phyloP scores from a whole-genome alignment of 352 stramenopile species.

The Globisporangium irregulare region DNA sequence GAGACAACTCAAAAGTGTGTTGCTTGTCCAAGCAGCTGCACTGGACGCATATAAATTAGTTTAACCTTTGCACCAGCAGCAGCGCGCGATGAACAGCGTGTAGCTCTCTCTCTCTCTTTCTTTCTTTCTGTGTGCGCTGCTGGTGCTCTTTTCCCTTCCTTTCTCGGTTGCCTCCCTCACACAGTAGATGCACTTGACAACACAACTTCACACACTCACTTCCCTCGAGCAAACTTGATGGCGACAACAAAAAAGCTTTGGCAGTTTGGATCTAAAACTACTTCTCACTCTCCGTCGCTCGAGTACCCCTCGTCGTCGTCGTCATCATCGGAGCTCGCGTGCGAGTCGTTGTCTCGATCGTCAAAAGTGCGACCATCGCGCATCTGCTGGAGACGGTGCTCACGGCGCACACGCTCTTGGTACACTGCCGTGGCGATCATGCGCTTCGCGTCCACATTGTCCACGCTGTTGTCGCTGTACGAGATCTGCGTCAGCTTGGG shows the following conservation, averaged over 20 bases:
- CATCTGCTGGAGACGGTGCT: slow-evolving; percentile 49
- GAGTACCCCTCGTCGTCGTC: slow-evolving; percentile 25
- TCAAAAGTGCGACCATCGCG: slow-evolving; percentile 28
- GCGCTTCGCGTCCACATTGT: slow-evolving; percentile 71
- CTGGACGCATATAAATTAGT: slow-evolving; percentile 19
- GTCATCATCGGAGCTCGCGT: slow-evolving; percentile 25
- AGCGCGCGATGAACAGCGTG: background rate
- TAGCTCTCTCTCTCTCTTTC: background rate
- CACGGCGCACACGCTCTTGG: slow-evolving; percentile 66
- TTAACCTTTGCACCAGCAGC: slow-evolving; percentile 9
- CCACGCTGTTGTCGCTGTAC: slow-evolving; percentile 83
- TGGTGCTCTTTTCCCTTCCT: background rate
- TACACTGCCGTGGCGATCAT: slow-evolving; percentile 75
- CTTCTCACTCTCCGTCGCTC: slow-evolving; percentile 33
- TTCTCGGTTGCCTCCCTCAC: background rate
- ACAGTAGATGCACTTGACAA: slow-evolving; percentile 5
- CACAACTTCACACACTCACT: background rate
- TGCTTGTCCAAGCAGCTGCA: background rate
- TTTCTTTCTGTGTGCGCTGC: background rate
- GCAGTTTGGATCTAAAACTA: background rate
- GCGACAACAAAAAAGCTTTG: slow-evolving; percentile 10
- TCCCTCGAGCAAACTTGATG: background rate
- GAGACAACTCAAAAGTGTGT: background rate
- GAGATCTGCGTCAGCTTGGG: slow-evolving; percentile 83
- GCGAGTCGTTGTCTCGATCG: slow-evolving; percentile 31